Percentiles rank a stretch among this genome's conserved stretches.
These are phyloP conservation scores for Suillus luteus DNA, from an alignment of 768 basidiomycete species.

Conservation along the genomic window DNA sequence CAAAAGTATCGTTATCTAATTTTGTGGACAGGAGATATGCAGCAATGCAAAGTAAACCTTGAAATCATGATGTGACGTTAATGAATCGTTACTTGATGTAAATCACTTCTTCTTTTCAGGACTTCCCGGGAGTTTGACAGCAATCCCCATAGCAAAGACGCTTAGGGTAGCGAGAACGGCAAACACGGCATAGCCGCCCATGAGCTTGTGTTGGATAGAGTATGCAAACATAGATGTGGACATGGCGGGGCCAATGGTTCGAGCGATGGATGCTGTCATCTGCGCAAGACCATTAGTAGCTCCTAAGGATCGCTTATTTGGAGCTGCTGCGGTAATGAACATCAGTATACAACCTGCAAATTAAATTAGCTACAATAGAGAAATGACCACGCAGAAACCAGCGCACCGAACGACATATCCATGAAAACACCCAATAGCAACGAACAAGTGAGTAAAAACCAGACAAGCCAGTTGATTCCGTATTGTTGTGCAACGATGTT, in stretches of 20 bases:
- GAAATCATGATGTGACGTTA: not conserved
- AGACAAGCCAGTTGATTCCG: conserved; percentile 27
- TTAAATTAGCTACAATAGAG: conserved; percentile 12
- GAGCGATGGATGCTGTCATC: conserved; percentile 31
- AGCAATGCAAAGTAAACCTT: not conserved
- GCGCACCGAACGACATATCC: conserved; percentile 38
- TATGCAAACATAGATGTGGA: conserved; percentile 41
- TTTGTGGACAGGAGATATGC: not conserved
- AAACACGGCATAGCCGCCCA: conserved; percentile 42
- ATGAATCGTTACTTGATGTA: too few relatives aligned
- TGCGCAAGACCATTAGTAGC: conserved; percentile 58
- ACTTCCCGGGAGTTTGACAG: conserved; percentile 23
- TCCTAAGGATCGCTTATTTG: conserved; percentile 68
- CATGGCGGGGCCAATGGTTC: conserved; percentile 36
- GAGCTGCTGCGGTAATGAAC: conserved; percentile 65
- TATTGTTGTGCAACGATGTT: conserved; percentile 29
- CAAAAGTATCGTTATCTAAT: conserved; percentile 3
- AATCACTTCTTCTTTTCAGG: not conserved
- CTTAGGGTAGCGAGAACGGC: conserved; percentile 22
- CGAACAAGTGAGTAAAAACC: conserved; percentile 30
- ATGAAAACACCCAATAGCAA: conserved; percentile 23
- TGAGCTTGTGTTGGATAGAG: conserved; percentile 34
- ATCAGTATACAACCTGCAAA: conserved; percentile 65
- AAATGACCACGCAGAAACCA: not conserved
- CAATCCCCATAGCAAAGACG: conserved; percentile 22